Base-by-base conservation (phyloP, 192 early-diverging fungal species). In the Entomortierella lignicola region DNA sequence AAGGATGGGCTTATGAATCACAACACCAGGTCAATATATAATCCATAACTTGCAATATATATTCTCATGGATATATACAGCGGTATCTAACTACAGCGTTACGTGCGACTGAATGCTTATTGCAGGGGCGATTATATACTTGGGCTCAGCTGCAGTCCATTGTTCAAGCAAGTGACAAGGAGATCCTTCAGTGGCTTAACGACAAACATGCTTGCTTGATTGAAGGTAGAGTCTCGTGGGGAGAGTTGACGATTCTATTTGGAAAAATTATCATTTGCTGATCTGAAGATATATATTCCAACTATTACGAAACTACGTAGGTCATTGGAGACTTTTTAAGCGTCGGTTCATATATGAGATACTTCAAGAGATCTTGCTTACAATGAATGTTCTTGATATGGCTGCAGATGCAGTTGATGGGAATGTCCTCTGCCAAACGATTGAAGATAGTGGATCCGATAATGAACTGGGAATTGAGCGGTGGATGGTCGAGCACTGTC, bases 81-180 rank as follows among this genome's bases (percentile, higher is more conserved):
- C 6, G 10, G 1, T 39, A 20, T 23, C 13, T 55, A 55, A 20
- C 25, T 8, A 12, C 41, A 12, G 5, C 52, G 5, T 23, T 34
- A 32, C 10, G 10, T 37, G 34, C n/a, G 34, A 37, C 34, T 25
- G 25, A 8, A 8, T 27, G 42, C 12, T 8, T 29, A 26, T 11
- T 50, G 0, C 29, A 84, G 83, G 62, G 63, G 3, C 47, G 48
- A 1, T 26, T 81, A 15, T 85, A 85, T 67, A 82, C 75, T 11
- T 72, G 67, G 54, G 37, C 61, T 5, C 68, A 77, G 20, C 62
- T 88, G 0, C 68, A 83, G 17, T 84, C 84, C 0, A 37, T 72
- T n/a, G 55, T 88, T 27, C 86, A 88, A 44, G 86, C 86, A 23
- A 85, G 84, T 52, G 80, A 84, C 39, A 47, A 70, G 11, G 83